Evolutionary conservation across 1,139 yeast species (phyloP), one percentile per base, ranked within the genome.

Genomic region (Suhomyces anneliseae): DNA sequence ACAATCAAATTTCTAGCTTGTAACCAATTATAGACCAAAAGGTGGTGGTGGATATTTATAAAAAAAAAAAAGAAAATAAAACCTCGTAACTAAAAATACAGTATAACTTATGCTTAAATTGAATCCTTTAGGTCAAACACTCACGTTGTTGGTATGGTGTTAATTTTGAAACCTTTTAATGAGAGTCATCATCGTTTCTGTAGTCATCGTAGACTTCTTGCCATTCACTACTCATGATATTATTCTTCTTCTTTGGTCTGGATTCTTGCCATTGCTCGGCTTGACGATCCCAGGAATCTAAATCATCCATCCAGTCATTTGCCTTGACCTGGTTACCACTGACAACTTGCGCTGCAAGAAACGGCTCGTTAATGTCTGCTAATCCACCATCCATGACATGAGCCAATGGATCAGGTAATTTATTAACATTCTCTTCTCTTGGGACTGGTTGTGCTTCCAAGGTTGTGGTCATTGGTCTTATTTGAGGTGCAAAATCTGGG

Each of bases 321-420:
- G 60, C 44, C 37, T 60, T 57, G 19, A 74, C 76, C 54, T 75
- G 80, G 41, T 72, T 68, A 0, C 79, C 79, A 54, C 76, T 71
- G 8, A 72, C 58, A 6, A 74, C 60, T 49, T 69, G 62, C 5
- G 80, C 80, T 3, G 79, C 78, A 43, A 68, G 62, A 11, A 75
- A 60, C 2, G 78, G 73, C 43, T 65, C 67, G 15, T 39, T 53
- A 15, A 66, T 52, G 35, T 61, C 68, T n/a, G 53, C 57, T 11
- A 75, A 57, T 19, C 60, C 66, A 1, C 78, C 78, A 43, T 73
- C 76, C 42, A 59, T 60, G n/a, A 75, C 63, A 51, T 75, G 80
- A 2, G 79, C 76, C 45, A 75, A 60, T 0, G 80, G 80, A 50
- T 75, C 80, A 3, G 79, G 78, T 27, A 74, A 61, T 42, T 59